Percentiles rank a stretch among this genome's conserved stretches.
phyloP scores from a whole-genome alignment of 2,329 filamentous ascomycete genomes.

The Calonectria pseudoreteaudii region DNA sequence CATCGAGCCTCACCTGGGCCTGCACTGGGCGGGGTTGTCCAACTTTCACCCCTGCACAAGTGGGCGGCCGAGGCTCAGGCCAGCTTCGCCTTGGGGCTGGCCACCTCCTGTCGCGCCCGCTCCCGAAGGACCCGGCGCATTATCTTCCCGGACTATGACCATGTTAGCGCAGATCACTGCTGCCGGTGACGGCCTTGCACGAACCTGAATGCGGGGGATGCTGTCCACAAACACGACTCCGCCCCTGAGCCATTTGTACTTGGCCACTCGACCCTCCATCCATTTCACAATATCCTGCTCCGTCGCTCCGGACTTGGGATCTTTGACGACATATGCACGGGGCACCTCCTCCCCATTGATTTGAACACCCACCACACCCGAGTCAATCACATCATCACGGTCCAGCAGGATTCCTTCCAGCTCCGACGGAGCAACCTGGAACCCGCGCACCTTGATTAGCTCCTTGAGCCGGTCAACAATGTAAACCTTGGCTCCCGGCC shows the following conservation, averaged over 20 bases:
- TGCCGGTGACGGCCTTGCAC: background rate
- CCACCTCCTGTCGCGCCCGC: background rate
- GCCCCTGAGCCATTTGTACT: constrained; percentile 17
- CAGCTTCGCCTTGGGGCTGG: background rate
- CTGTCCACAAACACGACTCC: constrained; percentile 14
- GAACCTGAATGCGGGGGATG: constrained; percentile 14
- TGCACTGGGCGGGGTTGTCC: background rate
- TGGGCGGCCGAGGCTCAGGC: background rate
- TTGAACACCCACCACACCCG: background rate
- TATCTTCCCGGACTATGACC: constrained; percentile 10
- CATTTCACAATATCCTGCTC: constrained; percentile 3
- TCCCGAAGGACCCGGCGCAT: constrained; percentile 11
- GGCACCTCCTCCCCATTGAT: constrained; percentile 2
- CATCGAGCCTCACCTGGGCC: background rate
- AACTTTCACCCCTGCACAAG: background rate
- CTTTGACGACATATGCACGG: constrained; percentile 3
- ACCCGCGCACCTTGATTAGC: constrained; percentile 15
- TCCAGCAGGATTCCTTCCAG: constrained; percentile 11
- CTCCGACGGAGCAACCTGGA: constrained; percentile 9
- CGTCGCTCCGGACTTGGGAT: background rate
- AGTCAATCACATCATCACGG: background rate
- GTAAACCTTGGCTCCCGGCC: constrained; percentile 2
- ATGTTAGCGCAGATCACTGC: background rate
- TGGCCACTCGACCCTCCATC: constrained; percentile 1
- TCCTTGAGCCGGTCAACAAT: constrained; percentile 12